Evolutionary conservation across 2,329 filamentous ascomycete species (phyloP).

Genomic region (Sporothrix pallida): DNA sequence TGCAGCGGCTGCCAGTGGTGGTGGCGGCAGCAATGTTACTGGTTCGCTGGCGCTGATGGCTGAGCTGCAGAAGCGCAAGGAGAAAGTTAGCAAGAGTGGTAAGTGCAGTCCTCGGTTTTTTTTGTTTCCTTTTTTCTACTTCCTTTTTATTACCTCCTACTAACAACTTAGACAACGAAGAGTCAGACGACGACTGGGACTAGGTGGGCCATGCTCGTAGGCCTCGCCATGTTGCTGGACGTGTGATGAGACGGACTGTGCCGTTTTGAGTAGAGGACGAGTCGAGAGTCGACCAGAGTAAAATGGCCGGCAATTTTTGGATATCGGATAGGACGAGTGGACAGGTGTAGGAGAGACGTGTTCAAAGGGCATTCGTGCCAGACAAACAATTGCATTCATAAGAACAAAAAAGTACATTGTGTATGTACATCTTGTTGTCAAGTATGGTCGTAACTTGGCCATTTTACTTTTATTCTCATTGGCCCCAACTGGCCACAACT

Average conservation of each 20-base stretch:
- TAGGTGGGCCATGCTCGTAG: constrained; percentile 26
- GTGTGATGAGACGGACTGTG: constrained; percentile 6
- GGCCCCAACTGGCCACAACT: not conserved
- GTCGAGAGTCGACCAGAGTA: not conserved
- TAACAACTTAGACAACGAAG: constrained; percentile 36
- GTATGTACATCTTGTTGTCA: not conserved
- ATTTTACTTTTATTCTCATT: not conserved
- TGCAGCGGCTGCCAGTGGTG: constrained; percentile 75
- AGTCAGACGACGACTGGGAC: constrained; percentile 37
- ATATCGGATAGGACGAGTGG: constrained; percentile 13
- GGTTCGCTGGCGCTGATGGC: constrained; percentile 85
- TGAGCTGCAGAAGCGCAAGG: constrained; percentile 80
- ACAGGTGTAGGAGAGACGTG: not conserved
- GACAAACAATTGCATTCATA: not conserved
- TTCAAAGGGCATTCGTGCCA: not conserved
- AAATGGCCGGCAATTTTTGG: not conserved
- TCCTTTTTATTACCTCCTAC: constrained; percentile 30
- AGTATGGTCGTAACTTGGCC: not conserved
- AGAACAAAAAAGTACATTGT: not conserved
- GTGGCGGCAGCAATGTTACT: constrained; percentile 68
- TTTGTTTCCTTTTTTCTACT: constrained; percentile 26
- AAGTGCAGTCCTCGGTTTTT: constrained; percentile 39
- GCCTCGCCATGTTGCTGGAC: not conserved
- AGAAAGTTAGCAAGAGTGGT: constrained; percentile 95
- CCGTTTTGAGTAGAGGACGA: not conserved